Evolutionary conservation across 2,329 filamentous ascomycete genomes (phyloP).

Genomic region (Ophiocordyceps robertsii): DNA sequence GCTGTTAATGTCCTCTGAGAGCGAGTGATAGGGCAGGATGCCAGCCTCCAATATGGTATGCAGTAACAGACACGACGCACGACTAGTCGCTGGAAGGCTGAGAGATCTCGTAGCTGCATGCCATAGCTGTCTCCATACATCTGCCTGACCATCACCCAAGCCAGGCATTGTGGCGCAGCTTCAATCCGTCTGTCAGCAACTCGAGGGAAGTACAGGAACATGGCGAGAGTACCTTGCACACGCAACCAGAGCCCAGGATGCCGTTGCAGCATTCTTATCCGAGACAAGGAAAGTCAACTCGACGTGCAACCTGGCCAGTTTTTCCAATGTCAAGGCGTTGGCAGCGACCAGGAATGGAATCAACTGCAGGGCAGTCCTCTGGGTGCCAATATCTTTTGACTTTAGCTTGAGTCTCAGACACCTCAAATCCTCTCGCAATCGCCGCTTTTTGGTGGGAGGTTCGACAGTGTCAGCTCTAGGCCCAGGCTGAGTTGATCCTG

Average conservation of each 20-base stretch:
- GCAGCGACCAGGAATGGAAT: constrained; percentile 42
- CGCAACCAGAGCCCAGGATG: constrained; percentile 77
- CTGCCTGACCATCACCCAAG: constrained; percentile 19
- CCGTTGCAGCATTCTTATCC: constrained; percentile 53
- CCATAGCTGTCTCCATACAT: constrained; percentile 62
- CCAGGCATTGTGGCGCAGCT: constrained; percentile 17
- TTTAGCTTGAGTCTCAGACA: constrained; percentile 35
- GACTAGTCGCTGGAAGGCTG: constrained; percentile 55
- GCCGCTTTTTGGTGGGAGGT: constrained; percentile 39
- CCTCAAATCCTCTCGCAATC: constrained; percentile 26
- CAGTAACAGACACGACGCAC: constrained; percentile 65
- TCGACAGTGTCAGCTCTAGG: constrained; percentile 18
- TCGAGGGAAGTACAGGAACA: not conserved
- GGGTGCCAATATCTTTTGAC: constrained; percentile 27
- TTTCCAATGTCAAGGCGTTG: constrained; percentile 31
- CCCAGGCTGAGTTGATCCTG: constrained; percentile 9
- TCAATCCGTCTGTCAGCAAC: constrained; percentile 10
- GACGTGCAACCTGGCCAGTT: constrained; percentile 40
- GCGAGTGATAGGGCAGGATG: constrained; percentile 52
- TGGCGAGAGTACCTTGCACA: constrained; percentile 51
- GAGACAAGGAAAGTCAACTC: constrained; percentile 45
- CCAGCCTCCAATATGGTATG: constrained; percentile 50
- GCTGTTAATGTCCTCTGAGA: constrained; percentile 56
- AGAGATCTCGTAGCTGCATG: constrained; percentile 58
- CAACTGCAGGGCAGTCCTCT: constrained; percentile 41